phyloP scores from a whole-genome alignment of 2,329 filamentous ascomycete genomes.

The Hyphodiscus sp. region DNA sequence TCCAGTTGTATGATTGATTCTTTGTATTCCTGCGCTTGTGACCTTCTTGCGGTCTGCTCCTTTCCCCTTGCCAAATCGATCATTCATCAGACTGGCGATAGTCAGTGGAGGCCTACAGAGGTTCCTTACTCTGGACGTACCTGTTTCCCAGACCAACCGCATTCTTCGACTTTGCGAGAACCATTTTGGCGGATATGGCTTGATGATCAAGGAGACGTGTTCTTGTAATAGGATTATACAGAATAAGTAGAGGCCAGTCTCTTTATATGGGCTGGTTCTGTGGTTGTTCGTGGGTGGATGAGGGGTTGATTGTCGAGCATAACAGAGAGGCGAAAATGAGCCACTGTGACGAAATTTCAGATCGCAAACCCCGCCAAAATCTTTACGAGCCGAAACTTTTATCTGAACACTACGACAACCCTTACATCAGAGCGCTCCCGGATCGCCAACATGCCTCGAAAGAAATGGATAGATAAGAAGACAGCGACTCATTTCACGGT shows the following conservation, averaged over 20 bases:
- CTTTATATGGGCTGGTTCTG: background rate
- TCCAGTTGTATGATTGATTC: constrained; percentile 73
- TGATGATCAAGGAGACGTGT: constrained; percentile 2
- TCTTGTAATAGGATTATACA: background rate
- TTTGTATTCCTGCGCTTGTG: constrained; percentile 44
- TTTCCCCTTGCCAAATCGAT: constrained; percentile 92
- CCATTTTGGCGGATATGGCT: constrained; percentile 42
- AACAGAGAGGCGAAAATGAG: constrained; percentile 8
- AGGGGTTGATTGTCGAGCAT: constrained; percentile 5
- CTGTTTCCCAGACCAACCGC: constrained; percentile 85
- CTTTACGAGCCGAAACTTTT: constrained; percentile 9
- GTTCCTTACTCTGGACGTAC: constrained; percentile 5
- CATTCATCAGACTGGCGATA: constrained; percentile 77
- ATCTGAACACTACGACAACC: background rate
- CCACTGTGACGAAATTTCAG: constrained; percentile 19
- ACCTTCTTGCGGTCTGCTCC: constrained; percentile 73
- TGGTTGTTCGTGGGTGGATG: background rate
- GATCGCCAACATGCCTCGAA: constrained; percentile 27
- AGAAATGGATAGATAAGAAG: constrained; percentile 68
- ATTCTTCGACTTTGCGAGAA: constrained; percentile 89
- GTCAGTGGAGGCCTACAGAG: background rate
- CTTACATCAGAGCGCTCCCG: background rate
- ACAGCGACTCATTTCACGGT: constrained; percentile 87
- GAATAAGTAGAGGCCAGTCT: constrained; percentile 29
- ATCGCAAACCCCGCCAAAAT: constrained; percentile 15